phyloP scores from a whole-genome alignment of 768 basidiomycete species.

The Tricholoma matsutake region DNA sequence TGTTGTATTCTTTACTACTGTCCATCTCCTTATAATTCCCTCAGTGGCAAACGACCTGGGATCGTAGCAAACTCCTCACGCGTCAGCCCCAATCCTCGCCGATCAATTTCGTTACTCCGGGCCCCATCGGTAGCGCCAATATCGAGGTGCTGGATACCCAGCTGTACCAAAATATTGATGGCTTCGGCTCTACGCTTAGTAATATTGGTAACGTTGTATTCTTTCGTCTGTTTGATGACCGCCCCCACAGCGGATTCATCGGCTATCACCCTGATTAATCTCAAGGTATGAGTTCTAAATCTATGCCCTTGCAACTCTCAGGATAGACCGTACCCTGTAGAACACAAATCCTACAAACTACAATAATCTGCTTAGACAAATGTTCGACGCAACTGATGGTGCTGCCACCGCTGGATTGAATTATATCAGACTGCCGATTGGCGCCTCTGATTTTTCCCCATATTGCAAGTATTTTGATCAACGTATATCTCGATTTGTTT shows the following conservation, averaged over 20 bases:
- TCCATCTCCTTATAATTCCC: background rate
- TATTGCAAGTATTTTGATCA: slow-evolving; percentile 32
- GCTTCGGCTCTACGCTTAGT: slow-evolving; percentile 71
- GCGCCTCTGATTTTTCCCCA: slow-evolving; percentile 72
- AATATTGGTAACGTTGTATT: background rate
- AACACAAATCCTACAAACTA: slow-evolving; percentile 52
- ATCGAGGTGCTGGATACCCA: slow-evolving; percentile 56
- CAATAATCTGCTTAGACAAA: slow-evolving; percentile 51
- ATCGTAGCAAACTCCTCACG: slow-evolving; percentile 49
- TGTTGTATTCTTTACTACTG: background rate
- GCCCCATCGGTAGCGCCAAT: slow-evolving; percentile 54
- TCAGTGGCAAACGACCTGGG: slow-evolving; percentile 63
- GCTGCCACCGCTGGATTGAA: slow-evolving; percentile 63
- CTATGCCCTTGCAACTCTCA: background rate
- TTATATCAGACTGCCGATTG: slow-evolving; percentile 67
- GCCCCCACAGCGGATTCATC: slow-evolving; percentile 61
- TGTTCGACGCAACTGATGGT: slow-evolving; percentile 62
- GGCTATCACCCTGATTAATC: slow-evolving; percentile 52
- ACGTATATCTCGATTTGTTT: background rate
- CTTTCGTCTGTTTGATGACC: background rate
- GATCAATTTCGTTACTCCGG: slow-evolving; percentile 59
- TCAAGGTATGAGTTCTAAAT: slow-evolving; percentile 49
- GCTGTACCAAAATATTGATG: slow-evolving; percentile 60
- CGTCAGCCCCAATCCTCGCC: slow-evolving; percentile 42
- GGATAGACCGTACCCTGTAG: slow-evolving; percentile 23